Conservation (phyloP, 495 filamentous ascomycete species). For the Margaritispora aquatica region DNA sequence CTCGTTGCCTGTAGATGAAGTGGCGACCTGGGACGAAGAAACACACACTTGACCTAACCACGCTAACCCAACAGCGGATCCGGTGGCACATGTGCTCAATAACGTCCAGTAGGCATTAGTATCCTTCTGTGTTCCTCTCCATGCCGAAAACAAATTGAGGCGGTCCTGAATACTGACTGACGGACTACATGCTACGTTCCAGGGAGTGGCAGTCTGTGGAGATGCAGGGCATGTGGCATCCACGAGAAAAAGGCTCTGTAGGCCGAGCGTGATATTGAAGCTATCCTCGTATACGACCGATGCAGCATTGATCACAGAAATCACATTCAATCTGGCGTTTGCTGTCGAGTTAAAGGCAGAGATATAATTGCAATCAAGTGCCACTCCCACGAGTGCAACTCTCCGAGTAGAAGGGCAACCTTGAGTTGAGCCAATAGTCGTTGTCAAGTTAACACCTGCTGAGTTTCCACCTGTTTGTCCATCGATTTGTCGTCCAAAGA, state of each 20-base stretch:
- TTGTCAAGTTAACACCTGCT: slow-evolving; percentile 74
- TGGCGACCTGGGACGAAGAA: slow-evolving; percentile 40
- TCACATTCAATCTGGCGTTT: slow-evolving; percentile 61
- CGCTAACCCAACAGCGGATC: slow-evolving; percentile 81
- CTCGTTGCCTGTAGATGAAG: slow-evolving; percentile 43
- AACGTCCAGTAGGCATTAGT: slow-evolving; percentile 91
- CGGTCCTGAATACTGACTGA: slow-evolving; percentile 66
- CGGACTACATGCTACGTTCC: slow-evolving; percentile 69
- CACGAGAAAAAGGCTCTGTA: slow-evolving; percentile 77
- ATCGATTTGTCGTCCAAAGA: slow-evolving; percentile 54
- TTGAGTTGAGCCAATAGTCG: slow-evolving; percentile 69
- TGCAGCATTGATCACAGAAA: slow-evolving; percentile 78
- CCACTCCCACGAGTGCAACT: slow-evolving; percentile 87
- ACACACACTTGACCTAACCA: slow-evolving; percentile 91
- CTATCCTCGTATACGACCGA: slow-evolving; percentile 80
- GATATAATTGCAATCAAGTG: slow-evolving; percentile 87
- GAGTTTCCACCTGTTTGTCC: slow-evolving; percentile 52
- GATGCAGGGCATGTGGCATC: slow-evolving; percentile 61
- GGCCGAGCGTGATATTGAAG: slow-evolving; percentile 90
- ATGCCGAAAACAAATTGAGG: slow-evolving; percentile 80
- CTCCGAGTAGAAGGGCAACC: slow-evolving; percentile 86
- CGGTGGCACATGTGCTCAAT: slow-evolving; percentile 78
- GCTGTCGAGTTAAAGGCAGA: slow-evolving; percentile 56
- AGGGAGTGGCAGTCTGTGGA: slow-evolving; percentile 56
- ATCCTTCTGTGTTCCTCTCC: slow-evolving; percentile 70